Evolutionary conservation across 1,284 basidiomycete species (phyloP).

Genomic region (Rhodotorula sp.): DNA sequence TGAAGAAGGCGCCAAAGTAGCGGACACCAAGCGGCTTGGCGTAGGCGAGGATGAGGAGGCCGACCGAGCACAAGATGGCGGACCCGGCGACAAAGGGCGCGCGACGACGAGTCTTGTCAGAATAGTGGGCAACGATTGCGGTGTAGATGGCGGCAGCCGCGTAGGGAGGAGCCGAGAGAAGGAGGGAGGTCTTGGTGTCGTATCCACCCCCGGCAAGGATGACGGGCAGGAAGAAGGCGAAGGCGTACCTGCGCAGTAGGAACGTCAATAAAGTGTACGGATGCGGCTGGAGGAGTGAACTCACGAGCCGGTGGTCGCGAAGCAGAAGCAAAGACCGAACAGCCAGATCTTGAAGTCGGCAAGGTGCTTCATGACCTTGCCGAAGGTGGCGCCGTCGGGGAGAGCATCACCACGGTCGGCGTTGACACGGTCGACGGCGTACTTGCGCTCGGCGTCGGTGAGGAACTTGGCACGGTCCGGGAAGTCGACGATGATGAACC

Average conservation of each 20-base stretch:
- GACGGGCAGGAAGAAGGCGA: conserved; percentile 51
- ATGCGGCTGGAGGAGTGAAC: conserved; percentile 25
- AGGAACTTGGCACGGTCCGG: conserved; percentile 55
- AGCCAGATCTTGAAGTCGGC: conserved; percentile 53
- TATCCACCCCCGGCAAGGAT: conserved; percentile 53
- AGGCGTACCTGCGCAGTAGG: not conserved
- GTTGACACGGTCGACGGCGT: conserved; percentile 52
- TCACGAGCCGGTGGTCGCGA: conserved; percentile 35
- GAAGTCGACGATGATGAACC: conserved; percentile 49
- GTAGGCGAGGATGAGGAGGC: conserved; percentile 47
- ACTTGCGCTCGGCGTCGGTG: conserved; percentile 48
- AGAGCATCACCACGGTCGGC: conserved; percentile 53
- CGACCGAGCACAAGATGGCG: conserved; percentile 48
- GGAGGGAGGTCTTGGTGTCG: conserved; percentile 44
- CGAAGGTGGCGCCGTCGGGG: conserved; percentile 49
- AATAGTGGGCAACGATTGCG: conserved; percentile 47
- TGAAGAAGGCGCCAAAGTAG: conserved; percentile 52
- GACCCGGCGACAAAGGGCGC: conserved; percentile 49
- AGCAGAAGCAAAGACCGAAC: conserved; percentile 50
- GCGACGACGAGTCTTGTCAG: conserved; percentile 50
- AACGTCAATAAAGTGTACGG: too few relatives aligned
- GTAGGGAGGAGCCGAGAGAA: conserved; percentile 52
- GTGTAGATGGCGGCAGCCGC: conserved; percentile 47
- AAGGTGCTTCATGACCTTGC: conserved; percentile 49
- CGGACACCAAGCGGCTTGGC: conserved; percentile 44